Base-by-base conservation (phyloP, 495 filamentous ascomycete species). In the Staphylotrichum tortipilum region DNA sequence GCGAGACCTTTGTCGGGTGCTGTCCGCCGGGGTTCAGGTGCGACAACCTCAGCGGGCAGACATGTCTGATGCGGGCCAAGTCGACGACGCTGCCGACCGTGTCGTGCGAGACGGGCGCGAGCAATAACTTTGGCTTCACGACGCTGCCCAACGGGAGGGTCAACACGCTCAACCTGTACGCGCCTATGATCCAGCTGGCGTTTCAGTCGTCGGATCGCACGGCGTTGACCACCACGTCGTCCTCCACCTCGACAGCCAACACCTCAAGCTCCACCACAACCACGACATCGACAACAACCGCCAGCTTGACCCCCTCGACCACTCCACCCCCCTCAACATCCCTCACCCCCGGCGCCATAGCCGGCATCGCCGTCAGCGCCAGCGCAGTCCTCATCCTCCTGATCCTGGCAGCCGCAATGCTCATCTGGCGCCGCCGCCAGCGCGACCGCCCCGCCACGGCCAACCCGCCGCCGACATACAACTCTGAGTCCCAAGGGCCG, bases 1-100 rank as follows among this genome's bases (percentile, higher is more conserved):
- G 55, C 5, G 65, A 68, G 47, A 65, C 59, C 0, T 62, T 63
- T 12, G 48, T 63, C 2, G 65, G 63, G 3, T 68, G 65, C 43
- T 68, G 63, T 33, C 63, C 65, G 3, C 28, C 36, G 21, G 59
- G 59, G 6, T 64, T 52, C 49, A 10, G 9, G 7, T 64, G 60
- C 40, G 28, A 30, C 17, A 62, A 64, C 46, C 26, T 49, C 19
- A 40, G 55, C 26, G 54, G 44, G n/a, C 61, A 65, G 45, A 66
- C 63, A 19, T 68, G 65, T 24, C 38, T 58, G 12, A 31, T 49
- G 12, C 37, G 28, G 11, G 50, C 49, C 6, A 34, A 31, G 11
- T 40, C 49, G 10, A 58, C 53, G 4, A 22, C 39, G 3, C 28
- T 64, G 14, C 35, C 34, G 10, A 60, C 61, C 3, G 54, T 56